A percentile compares a stretch with the other conserved stretches of the same genome.
phyloP scores from a whole-genome alignment of 257 asterid genomes.

The Datura wrightii region DNA sequence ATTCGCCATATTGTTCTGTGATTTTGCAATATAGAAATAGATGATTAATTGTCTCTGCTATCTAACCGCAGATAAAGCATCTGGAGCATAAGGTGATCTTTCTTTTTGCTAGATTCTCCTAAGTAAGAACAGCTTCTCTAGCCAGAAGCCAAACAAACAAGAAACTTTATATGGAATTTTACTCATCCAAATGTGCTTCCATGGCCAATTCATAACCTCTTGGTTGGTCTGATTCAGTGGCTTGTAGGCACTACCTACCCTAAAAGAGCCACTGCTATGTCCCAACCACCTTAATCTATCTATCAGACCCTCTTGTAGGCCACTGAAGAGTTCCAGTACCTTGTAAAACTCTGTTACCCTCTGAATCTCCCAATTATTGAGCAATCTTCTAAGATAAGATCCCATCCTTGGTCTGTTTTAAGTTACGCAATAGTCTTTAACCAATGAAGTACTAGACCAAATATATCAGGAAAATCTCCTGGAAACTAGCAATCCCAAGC shows the following conservation, averaged over 20 bases:
- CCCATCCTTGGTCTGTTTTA: background rate
- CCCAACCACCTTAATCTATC: background rate
- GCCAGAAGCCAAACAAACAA: background rate
- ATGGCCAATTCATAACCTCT: too few relatives aligned
- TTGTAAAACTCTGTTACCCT: background rate
- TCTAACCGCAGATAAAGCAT: background rate
- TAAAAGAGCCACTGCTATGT: background rate
- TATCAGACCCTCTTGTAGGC: background rate
- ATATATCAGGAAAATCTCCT: background rate
- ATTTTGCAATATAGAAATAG: background rate
- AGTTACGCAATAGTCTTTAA: background rate
- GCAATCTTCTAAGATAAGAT: background rate
- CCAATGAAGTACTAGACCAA: background rate
- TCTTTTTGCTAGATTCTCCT: background rate
- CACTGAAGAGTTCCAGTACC: background rate
- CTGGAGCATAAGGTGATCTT: background rate
- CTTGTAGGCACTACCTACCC: background rate
- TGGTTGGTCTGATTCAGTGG: background rate
- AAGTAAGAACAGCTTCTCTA: background rate
- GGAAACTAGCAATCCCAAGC: background rate
- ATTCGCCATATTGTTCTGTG: background rate
- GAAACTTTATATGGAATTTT: background rate
- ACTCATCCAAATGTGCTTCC: background rate
- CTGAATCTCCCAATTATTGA: background rate
- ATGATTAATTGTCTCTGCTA: background rate